phyloP scores from a whole-genome alignment of 192 early-diverging fungal species.

The Podila minutissima region DNA sequence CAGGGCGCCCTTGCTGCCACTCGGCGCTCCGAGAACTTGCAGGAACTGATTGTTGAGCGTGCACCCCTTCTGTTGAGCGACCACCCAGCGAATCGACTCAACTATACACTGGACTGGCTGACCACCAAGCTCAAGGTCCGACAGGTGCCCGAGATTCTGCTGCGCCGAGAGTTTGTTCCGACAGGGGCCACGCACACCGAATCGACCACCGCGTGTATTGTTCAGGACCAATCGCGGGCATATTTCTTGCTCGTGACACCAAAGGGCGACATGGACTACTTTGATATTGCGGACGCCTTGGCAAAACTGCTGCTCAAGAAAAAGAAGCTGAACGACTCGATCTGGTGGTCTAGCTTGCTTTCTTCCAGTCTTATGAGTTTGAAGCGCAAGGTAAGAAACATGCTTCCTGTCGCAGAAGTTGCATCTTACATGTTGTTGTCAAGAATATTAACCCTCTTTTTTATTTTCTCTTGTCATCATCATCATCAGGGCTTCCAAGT shows the following conservation, averaged over 20 bases:
- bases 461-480: neutral
- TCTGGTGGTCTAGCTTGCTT: constrained; percentile 80
- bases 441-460: constrained; percentile 7
- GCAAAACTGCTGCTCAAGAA: constrained; percentile 74
- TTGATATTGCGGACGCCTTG: constrained; percentile 81
- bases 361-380: constrained; percentile 73
- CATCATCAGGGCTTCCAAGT: constrained; percentile 57
- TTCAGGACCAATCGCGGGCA: constrained; percentile 48
- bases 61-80: constrained; percentile 83
- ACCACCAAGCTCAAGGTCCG: constrained; percentile 70
- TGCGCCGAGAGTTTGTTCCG: constrained; percentile 61
- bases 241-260: constrained; percentile 53
- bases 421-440: too few species aligned
- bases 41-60: constrained; percentile 75
- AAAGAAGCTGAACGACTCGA: constrained; percentile 78
- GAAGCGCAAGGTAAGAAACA: constrained; percentile 62
- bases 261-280: constrained; percentile 73
- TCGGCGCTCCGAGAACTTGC: constrained; percentile 57
- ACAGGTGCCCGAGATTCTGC: constrained; percentile 73
- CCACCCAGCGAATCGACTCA: constrained; percentile 58
- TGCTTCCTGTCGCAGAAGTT: neutral
- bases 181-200: constrained; percentile 55
- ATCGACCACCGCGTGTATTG: constrained; percentile 69
- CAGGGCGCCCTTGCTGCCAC: constrained; percentile 60
- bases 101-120: constrained; percentile 62